Percentiles rank a stretch among this genome's conserved stretches.
Conservation (phyloP, 2,329 filamentous ascomycete species). For the Mycogone perniciosa region DNA sequence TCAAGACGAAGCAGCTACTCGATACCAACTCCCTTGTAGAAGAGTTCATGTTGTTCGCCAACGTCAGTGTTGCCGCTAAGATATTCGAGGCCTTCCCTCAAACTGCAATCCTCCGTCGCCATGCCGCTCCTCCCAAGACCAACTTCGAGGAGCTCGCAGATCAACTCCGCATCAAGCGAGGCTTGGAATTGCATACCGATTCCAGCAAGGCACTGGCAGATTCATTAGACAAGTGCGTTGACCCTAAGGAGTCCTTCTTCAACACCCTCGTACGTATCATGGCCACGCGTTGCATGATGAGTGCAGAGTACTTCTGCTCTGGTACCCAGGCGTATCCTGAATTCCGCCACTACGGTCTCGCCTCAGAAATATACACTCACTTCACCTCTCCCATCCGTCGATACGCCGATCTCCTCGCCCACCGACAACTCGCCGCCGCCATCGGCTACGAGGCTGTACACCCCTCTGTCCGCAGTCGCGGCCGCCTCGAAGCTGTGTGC, state of each 20-base stretch:
- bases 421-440: slow-evolving; percentile 88
- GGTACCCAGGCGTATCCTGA: slow-evolving; percentile 89
- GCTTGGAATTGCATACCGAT: slow-evolving; percentile 72
- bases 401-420: slow-evolving; percentile 92
- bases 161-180: slow-evolving; percentile 82
- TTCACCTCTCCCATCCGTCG: slow-evolving; percentile 96
- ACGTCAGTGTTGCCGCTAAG: slow-evolving; percentile 85
- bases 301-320: slow-evolving; percentile 95
- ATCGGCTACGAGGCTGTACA: slow-evolving; percentile 90
- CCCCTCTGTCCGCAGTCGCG: slow-evolving; percentile 70
- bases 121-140: slow-evolving; percentile 85
- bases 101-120: slow-evolving; percentile 86
- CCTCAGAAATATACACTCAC: slow-evolving; percentile 95
- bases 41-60: slow-evolving; percentile 98
- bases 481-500: slow-evolving; percentile 86
- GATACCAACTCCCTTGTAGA: slow-evolving; percentile 97
- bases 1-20: slow-evolving; percentile 89
- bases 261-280: slow-evolving; percentile 97
- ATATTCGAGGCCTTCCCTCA: slow-evolving; percentile 91
- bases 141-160: slow-evolving; percentile 94
- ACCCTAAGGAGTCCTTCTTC: slow-evolving; percentile 83
- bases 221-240: slow-evolving; percentile 79
- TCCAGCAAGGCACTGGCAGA: slow-evolving; percentile 91
- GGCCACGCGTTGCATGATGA: slow-evolving; percentile 98
- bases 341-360: slow-evolving; percentile 94